Evolutionary conservation across 306 rosid species (phyloP).

Genomic region (Lathyrus aphaca): DNA sequence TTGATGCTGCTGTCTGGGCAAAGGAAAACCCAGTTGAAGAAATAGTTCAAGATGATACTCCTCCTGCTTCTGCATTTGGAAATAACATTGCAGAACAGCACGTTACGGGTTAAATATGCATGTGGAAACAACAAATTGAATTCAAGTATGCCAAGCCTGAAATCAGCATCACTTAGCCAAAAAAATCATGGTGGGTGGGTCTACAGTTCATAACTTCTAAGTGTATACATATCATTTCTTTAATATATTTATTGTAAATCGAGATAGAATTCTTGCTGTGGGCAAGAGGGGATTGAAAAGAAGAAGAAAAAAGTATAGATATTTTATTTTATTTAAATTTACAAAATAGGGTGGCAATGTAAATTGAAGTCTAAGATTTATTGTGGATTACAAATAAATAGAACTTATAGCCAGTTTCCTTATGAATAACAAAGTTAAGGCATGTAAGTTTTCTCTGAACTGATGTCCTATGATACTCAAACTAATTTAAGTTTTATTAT

Average conservation of each 20-base stretch:
- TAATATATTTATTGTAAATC: conserved; percentile 35
- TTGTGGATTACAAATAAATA: conserved; percentile 31
- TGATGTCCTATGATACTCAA: conserved; percentile 25
- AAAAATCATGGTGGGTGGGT: conserved; percentile 9
- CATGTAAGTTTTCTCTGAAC: not conserved
- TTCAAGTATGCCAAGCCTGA: conserved; percentile 31
- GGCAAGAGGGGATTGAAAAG: not conserved
- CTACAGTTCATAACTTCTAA: conserved; percentile 4
- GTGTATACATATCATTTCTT: conserved; percentile 21
- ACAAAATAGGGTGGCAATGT: conserved; percentile 11
- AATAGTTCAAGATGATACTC: conserved; percentile 56
- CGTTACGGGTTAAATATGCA: conserved; percentile 35
- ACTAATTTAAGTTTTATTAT: conserved; percentile 7
- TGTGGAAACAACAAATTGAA: conserved; percentile 25
- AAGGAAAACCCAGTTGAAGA: conserved; percentile 68
- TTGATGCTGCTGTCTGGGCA: conserved; percentile 90
- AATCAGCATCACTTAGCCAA: conserved; percentile 25
- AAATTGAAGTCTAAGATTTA: conserved; percentile 33
- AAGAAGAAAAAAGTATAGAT: conserved; percentile 17
- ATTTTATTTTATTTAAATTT: conserved; percentile 25
- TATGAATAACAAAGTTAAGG: conserved; percentile 14
- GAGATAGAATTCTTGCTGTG: conserved; percentile 18
- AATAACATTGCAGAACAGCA: conserved; percentile 40
- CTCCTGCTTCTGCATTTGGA: conserved; percentile 42
- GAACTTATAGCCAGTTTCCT: conserved; percentile 14